Percentiles rank a stretch among this genome's conserved stretches.
phyloP scores from a whole-genome alignment of 1,139 yeast genomes.

The Suhomyces bokatorum region DNA sequence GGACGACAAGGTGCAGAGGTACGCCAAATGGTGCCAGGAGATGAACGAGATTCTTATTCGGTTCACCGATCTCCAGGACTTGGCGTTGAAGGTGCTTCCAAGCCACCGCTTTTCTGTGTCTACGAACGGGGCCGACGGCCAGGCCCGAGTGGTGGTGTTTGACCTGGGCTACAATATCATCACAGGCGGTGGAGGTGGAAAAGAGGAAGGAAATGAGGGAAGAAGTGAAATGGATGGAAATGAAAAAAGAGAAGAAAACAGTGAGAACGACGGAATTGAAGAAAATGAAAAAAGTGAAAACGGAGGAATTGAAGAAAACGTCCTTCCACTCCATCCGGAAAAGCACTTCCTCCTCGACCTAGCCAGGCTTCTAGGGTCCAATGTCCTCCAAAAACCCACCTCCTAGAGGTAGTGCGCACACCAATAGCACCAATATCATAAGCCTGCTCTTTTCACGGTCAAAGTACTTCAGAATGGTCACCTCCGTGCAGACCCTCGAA shows the following conservation, averaged over 20 bases:
- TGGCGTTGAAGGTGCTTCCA: slow-evolving; percentile 3
- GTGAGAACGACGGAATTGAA: too few relatives aligned
- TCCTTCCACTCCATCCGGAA: background rate
- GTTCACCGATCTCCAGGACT: slow-evolving; percentile 18
- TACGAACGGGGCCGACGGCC: background rate
- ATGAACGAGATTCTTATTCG: slow-evolving; percentile 28
- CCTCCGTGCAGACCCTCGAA: slow-evolving; percentile 5
- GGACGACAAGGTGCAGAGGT: slow-evolving; percentile 20
- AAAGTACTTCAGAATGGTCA: slow-evolving; percentile 6
- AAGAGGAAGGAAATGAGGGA: too few relatives aligned
- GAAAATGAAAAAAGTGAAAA: background rate
- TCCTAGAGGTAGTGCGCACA: background rate
- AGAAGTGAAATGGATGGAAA: too few relatives aligned
- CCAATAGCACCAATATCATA: slow-evolving; percentile 6
- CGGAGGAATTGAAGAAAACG: background rate
- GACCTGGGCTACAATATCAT: slow-evolving; percentile 4
- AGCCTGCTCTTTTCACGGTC: slow-evolving; percentile 1
- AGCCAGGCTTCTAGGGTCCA: background rate
- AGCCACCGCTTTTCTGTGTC: background rate
- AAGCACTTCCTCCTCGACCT: background rate
- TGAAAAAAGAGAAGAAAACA: too few relatives aligned
- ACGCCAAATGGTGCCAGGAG: slow-evolving; percentile 34
- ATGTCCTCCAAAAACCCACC: background rate
- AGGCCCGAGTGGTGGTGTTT: slow-evolving; percentile 2
- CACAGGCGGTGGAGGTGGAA: too few relatives aligned